Base-by-base conservation (phyloP, 345 rosid genomes). In the Pistacia atlantica region DNA sequence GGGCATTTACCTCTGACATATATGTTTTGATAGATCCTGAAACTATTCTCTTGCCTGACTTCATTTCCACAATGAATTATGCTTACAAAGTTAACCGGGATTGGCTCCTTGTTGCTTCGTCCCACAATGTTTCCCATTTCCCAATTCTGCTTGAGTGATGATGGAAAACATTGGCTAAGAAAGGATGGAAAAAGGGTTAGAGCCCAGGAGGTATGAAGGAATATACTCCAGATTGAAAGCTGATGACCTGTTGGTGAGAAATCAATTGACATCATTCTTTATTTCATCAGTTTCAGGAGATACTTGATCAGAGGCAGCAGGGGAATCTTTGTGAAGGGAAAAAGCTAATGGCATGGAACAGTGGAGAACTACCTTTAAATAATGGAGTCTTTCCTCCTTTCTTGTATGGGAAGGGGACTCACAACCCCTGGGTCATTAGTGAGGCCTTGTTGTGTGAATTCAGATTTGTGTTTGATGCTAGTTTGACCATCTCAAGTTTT, bases 361-460 rank as follows among this genome's bases (percentile, higher is more conserved):
- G 79, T 45, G 74, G 82, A 25, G 86, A 82, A 65, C 2, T 75
- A 14, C 93, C 95, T 25, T 85, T 92, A 67, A 87, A 93, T 60
- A 83, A 87, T 69, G 97, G 93, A 64, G 92, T 90, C 8, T 84
- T 92, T 77, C 99, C 99, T 51, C 97, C 98, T 59, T 96, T 96
- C 81, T 79, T 96, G 75, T 91, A 78, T 63, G 91, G 90, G 65
- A 90, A 89, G 75, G 95, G 95, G 66, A 84, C 84, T 75, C 83
- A 91, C 70, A 85, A 83, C 58, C 87, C 76, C 62, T 93, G 97
- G 98, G 75, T 92, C 77, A 74, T 96, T 71, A 90, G 81, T 66
- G 99, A 93, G 77, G 94, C 88, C 8, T 71, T 87, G 52, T 88
- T 84, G 42, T 85, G 92, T 82, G 86, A 85, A 72, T 61, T 80